Evolutionary conservation across 2,329 filamentous ascomycete species (phyloP), one percentile per base, ranked within the genome.

Genomic region (Clonostachys byssicola): DNA sequence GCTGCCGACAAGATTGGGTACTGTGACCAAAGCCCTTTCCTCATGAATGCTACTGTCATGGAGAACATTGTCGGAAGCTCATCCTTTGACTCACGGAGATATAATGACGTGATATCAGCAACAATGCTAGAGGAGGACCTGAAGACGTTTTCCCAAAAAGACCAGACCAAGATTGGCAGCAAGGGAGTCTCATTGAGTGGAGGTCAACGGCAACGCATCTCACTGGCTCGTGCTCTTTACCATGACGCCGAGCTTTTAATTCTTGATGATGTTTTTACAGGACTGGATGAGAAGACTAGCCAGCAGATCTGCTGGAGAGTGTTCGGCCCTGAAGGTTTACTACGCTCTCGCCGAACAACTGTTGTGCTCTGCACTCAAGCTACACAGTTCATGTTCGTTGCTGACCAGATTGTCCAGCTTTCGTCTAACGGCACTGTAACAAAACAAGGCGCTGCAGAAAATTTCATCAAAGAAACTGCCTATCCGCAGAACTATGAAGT

Each of bases 381-480:
- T 0, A 51, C 65, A 5, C 54, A 56, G 0, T 57, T 62, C 42
- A 44, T 71, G 5, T 59, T 63, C 1, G 51, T 54, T 38, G 70
- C 61, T 47, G 72, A 80, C 42, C 68, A 74, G 34, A 69, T 80
- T 6, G 67, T 80, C 38, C 72, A 68, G 0, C 64, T 81, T 0
- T 65, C 64, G 0, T 35, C 53, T 1, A 63, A 67, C 10, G 74
- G 75, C 0, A 62, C 23, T 30, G 23, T 30, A 10, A 8, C 23
- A 9, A 30, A 30, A 30, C 23, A 30, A 30, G 23, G 23, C 23
- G 23, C 10, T 30, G 23, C 23, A 9, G 23, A 30, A 4, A 30
- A 62, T 30, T 30, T 30, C 23, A 30, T 30, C 3, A 10, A 3
- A 30, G 23, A 30, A 30, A 10, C 23, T 30, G 23, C 9, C 23